Conservation (phyloP, 345 rosid genomes). For the Camelina sativa region DNA sequence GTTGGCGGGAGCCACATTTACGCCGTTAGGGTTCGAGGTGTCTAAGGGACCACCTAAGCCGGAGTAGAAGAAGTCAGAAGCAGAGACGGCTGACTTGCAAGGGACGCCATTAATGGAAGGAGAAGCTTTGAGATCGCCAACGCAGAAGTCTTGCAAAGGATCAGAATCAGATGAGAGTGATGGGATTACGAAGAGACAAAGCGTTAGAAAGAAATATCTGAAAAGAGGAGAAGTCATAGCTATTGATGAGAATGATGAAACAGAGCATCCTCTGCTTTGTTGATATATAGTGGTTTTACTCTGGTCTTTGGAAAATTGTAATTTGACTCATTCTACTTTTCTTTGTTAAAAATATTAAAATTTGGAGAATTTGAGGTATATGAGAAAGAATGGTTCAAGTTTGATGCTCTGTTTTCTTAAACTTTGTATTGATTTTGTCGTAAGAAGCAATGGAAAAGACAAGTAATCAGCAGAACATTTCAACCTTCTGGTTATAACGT, state of each 20-base stretch:
- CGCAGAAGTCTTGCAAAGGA: conserved; percentile 74
- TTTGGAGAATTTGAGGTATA: neutral
- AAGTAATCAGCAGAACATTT: conserved; percentile 8
- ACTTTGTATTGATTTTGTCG: neutral
- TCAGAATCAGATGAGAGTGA: conserved; percentile 59
- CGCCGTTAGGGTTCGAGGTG: conserved; percentile 54
- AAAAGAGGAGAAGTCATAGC: conserved; percentile 41
- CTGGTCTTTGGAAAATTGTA: neutral
- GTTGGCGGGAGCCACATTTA: conserved; percentile 46
- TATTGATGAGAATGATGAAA: conserved; percentile 25
- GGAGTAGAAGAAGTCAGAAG: conserved; percentile 71
- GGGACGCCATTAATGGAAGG: conserved; percentile 69
- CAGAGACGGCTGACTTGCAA: conserved; percentile 62
- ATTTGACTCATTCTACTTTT: neutral
- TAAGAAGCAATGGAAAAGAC: conserved; percentile 3
- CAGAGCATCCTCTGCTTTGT: conserved; percentile 36
- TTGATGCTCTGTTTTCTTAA: neutral
- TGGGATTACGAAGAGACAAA: conserved; percentile 49
- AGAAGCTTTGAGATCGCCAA: conserved; percentile 52
- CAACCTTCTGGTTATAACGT: conserved; percentile 6
- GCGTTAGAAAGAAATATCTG: conserved; percentile 30
- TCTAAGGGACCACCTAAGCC: conserved; percentile 56
- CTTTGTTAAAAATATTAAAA: neutral
- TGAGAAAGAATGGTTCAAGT: neutral
- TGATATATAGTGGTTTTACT: conserved; percentile 12